phyloP scores from a whole-genome alignment of 352 stramenopile species.

The Blastocystis sp. region DNA sequence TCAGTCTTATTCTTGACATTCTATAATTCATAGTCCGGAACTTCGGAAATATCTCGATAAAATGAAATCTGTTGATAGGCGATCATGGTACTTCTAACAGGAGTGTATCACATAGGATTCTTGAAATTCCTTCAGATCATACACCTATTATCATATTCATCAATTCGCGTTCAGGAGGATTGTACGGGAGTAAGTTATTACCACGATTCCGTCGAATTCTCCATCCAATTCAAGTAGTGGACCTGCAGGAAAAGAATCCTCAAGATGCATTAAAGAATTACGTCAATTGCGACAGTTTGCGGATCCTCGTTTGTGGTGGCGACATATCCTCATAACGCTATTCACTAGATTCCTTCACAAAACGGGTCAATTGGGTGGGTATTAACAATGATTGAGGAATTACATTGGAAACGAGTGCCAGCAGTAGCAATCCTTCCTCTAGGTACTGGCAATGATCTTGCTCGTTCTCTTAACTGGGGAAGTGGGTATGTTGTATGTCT shows the following conservation, averaged over 20 bases:
- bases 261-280: constrained; percentile 85
- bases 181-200: constrained; percentile 87
- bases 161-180: constrained; percentile 86
- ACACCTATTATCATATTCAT: constrained; percentile 85
- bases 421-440: constrained; percentile 89
- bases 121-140: background rate
- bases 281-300: constrained; percentile 79
- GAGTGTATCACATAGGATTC: background rate
- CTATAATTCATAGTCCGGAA: background rate
- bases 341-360: constrained; percentile 11
- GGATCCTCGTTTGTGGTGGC: constrained; percentile 88
- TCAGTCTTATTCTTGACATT: background rate
- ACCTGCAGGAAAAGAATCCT: constrained; percentile 86
- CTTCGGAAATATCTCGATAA: constrained; percentile 9
- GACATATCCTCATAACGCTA: constrained; percentile 75
- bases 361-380: constrained; percentile 67
- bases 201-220: constrained; percentile 84
- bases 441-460: constrained; percentile 91
- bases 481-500: constrained; percentile 75
- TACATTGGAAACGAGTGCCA: constrained; percentile 74
- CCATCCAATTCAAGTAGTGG: constrained; percentile 91
- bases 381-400: constrained; percentile 77
- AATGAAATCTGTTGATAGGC: background rate
- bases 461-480: constrained; percentile 85
- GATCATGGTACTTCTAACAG: background rate